Percentiles rank a stretch among this genome's conserved stretches.
phyloP scores from a whole-genome alignment of 306 rosid species.

The Mucuna pruriens region DNA sequence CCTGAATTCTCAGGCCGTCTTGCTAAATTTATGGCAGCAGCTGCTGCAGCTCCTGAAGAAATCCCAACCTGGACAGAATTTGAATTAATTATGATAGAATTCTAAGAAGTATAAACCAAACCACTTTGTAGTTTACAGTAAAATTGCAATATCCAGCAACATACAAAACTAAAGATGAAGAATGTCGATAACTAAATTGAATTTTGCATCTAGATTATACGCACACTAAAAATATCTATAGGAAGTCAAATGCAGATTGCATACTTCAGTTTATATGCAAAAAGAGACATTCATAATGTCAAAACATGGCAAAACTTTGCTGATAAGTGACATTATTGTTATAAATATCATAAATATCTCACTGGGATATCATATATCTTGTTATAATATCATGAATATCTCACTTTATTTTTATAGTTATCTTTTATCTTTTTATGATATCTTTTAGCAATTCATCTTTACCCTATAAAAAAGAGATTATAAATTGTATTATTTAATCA shows the following conservation, averaged over 20 bases:
- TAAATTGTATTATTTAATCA: too few relatives aligned
- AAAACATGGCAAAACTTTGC: constrained; percentile 16
- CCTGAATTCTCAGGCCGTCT: constrained; percentile 85
- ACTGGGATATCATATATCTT: too few relatives aligned
- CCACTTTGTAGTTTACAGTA: not conserved
- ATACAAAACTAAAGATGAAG: constrained; percentile 26
- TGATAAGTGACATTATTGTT: not conserved
- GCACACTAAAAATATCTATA: not conserved
- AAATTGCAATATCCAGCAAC: constrained; percentile 33
- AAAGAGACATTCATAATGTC: not conserved
- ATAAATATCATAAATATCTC: too few relatives aligned
- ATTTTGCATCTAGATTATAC: constrained; percentile 15
- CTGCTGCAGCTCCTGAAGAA: constrained; percentile 98
- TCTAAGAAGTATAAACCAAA: constrained; percentile 1
- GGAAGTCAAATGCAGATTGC: constrained; percentile 14
- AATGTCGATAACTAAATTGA: constrained; percentile 22
- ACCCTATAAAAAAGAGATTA: too few relatives aligned
- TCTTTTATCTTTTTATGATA: too few relatives aligned
- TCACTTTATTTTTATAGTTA: too few relatives aligned
- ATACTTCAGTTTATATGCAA: constrained; percentile 28
- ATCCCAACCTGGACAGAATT: constrained; percentile 77
- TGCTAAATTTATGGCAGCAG: constrained; percentile 83
- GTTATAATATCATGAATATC: too few relatives aligned
- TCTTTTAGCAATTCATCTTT: too few relatives aligned
- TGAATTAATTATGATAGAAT: constrained; percentile 30